These are phyloP conservation scores for Graphiopsis chlorocephala DNA, from an alignment of 2,329 filamentous ascomycete species.

Conservation along the genomic window DNA sequence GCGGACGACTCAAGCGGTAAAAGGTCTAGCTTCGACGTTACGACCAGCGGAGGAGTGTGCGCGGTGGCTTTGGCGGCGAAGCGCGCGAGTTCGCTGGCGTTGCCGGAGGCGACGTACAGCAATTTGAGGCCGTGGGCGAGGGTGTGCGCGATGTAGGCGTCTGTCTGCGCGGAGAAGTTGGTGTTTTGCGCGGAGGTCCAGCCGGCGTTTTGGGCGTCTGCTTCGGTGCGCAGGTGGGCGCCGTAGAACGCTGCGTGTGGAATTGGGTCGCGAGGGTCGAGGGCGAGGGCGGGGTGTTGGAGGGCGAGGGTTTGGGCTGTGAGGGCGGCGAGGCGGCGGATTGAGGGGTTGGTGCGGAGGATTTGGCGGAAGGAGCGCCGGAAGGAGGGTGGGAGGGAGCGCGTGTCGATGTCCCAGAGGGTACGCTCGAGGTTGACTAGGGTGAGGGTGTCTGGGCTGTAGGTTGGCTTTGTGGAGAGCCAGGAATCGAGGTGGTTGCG, in stretches of 20 bases:
- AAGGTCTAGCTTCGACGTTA: slow-evolving; percentile 46
- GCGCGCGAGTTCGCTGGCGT: slow-evolving; percentile 35
- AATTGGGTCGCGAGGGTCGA: slow-evolving; percentile 30
- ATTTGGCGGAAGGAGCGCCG: slow-evolving; percentile 31
- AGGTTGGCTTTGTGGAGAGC: slow-evolving; percentile 20
- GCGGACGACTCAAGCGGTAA: slow-evolving; percentile 36
- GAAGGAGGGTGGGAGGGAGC: slow-evolving; percentile 25
- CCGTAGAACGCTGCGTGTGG: slow-evolving; percentile 37
- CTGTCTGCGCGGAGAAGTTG: slow-evolving; percentile 38
- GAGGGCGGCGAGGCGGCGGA: slow-evolving; percentile 34
- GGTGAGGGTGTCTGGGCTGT: slow-evolving; percentile 15
- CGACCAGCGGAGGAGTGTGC: slow-evolving; percentile 35
- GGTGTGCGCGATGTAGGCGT: slow-evolving; percentile 39
- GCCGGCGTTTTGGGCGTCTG: slow-evolving; percentile 34
- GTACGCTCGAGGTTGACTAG: slow-evolving; percentile 30
- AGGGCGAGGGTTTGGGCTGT: slow-evolving; percentile 34
- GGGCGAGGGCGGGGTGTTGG: slow-evolving; percentile 7
- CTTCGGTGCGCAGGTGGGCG: slow-evolving; percentile 39
- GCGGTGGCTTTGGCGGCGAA: slow-evolving; percentile 40
- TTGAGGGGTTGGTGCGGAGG: slow-evolving; percentile 25
- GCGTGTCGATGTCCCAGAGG: slow-evolving; percentile 33
- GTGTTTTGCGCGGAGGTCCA: slow-evolving; percentile 29
- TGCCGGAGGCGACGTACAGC: slow-evolving; percentile 47
- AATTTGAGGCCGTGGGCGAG: slow-evolving; percentile 29
- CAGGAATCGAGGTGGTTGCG: slow-evolving; percentile 25